Percentiles rank a stretch among this genome's conserved stretches.
These are phyloP conservation scores for Paramecium bursaria DNA, from an alignment of 73 alveolate genomes.

Conservation along the genomic window DNA sequence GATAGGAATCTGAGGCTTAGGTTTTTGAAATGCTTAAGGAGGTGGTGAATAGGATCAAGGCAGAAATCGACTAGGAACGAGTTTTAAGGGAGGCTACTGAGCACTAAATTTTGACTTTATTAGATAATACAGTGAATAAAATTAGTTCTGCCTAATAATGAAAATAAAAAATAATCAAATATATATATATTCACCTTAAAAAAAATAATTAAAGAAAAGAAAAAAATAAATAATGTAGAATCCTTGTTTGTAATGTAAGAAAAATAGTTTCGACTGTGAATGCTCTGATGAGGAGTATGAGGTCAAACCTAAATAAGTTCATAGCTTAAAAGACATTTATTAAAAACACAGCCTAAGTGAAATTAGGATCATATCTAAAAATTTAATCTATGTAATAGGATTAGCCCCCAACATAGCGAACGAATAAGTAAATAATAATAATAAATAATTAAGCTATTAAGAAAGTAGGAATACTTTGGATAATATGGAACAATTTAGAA, in stretches of 20 bases:
- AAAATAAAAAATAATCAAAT: background rate
- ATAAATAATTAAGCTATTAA: slow-evolving; percentile 55
- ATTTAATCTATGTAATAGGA: slow-evolving; percentile 85
- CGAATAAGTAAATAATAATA: slow-evolving; percentile 66
- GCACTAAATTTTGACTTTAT: slow-evolving; percentile 5
- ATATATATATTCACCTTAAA: background rate
- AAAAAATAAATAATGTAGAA: slow-evolving; percentile 1
- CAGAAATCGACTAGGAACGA: slow-evolving; percentile 24
- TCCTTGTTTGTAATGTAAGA: too few relatives aligned
- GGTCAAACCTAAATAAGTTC: slow-evolving; percentile 10
- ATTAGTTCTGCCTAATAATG: slow-evolving; percentile 32
- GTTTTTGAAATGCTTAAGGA: slow-evolving; percentile 48
- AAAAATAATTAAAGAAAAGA: background rate
- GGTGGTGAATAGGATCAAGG: slow-evolving; percentile 49
- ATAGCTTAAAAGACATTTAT: slow-evolving; percentile 28
- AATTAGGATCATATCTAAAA: slow-evolving; percentile 82
- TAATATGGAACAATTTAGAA: slow-evolving; percentile 82
- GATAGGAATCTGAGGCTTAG: background rate
- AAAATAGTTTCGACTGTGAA: slow-evolving; percentile 2
- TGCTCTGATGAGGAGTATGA: background rate
- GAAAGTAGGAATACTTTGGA: slow-evolving; percentile 80
- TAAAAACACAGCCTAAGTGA: slow-evolving; percentile 13
- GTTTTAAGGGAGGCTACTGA: slow-evolving; percentile 19
- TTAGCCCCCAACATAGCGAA: slow-evolving; percentile 80
- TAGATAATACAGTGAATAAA: slow-evolving; percentile 46